Percentiles rank a stretch among this genome's conserved stretches.
Conservation (phyloP, 306 rosid species). For the Vigna radiata region DNA sequence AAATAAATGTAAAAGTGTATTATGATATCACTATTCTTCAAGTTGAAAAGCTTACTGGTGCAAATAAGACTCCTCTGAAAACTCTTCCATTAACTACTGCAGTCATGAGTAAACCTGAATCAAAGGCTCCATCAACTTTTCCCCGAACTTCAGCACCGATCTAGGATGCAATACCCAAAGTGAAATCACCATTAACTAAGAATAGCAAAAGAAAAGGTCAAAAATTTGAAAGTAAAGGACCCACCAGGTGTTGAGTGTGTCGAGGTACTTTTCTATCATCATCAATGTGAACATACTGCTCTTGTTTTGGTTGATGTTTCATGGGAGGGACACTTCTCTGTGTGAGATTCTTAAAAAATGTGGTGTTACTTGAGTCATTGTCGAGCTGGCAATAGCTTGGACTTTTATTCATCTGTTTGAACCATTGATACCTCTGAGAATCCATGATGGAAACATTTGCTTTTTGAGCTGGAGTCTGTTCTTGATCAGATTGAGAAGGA, state of each 20-base stretch:
- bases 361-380: constrained; percentile 43
- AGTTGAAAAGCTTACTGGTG: constrained; percentile 94
- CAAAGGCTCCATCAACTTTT: constrained; percentile 86
- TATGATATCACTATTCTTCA: too few species aligned
- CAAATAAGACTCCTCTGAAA: constrained; percentile 83
- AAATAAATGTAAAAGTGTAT: too few species aligned
- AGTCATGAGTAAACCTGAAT: constrained; percentile 85
- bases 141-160: constrained; percentile 89
- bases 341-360: constrained; percentile 32
- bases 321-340: constrained; percentile 49
- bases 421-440: constrained; percentile 62
- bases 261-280: constrained; percentile 47
- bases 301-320: constrained; percentile 55
- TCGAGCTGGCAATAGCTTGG: constrained; percentile 50
- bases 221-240: constrained; percentile 9
- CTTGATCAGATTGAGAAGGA: constrained; percentile 92
- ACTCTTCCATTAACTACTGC: constrained; percentile 79
- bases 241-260: constrained; percentile 57
- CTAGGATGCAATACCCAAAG: constrained; percentile 52
- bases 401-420: constrained; percentile 47
- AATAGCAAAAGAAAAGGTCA: neutral
- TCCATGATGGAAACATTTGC: constrained; percentile 51
- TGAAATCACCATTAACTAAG: neutral
- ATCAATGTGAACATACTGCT: constrained; percentile 45
- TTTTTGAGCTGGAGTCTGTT: constrained; percentile 62